Evolutionary conservation across 2,329 filamentous ascomycete species (phyloP), one percentile per base, ranked within the genome.

Genomic region (Thelonectria rubi): DNA sequence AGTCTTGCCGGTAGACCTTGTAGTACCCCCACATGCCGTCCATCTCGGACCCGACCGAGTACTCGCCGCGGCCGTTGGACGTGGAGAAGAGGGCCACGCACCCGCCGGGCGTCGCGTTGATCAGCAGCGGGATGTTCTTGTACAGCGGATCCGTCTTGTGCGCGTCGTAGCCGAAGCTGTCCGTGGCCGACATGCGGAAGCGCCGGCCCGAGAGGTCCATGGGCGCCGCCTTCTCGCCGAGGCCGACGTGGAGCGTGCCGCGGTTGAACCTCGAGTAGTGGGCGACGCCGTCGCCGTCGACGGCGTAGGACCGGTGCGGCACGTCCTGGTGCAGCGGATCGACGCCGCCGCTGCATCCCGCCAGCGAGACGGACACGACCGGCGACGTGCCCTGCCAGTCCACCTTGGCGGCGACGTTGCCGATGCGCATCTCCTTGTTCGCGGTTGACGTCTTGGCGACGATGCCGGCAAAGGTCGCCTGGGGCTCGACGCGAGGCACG

Each of bases 1-100:
- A 84, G 62, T 90, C 88, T 74, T 92, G 90, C 8, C 89, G 84
- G 69, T 91, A 91, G 18, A 91, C 88, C 73, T 92, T 92, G 82
- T 87, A 92, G 59, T 84, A 85, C 0, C 90, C 90, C 88, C 89
- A 92, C 77, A 92, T 84, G 26, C 90, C 89, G 70, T 93, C 90
- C 75, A 92, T 89, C 74, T 92, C 90, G 1, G 86, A 86, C 2
- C 90, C 90, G 8, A 92, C 80, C 9, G 84, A 85, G 79, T 88
- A 92, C 15, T 82, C 83, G 0, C 88, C 89, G 53, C 89, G 79
- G 0, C 83, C 80, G 69, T 92, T 87, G 2, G 84, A 86, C 0
- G 88, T 89, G 0, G 89, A 91, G 73, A 92, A 91, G 17, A 88
- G 82, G 0, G 83, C 90, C 0, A 92, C 82, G 52, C 86, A 89